Evolutionary conservation across 1,284 basidiomycete genomes (phyloP).

Genomic region (Marasmius fiardii): DNA sequence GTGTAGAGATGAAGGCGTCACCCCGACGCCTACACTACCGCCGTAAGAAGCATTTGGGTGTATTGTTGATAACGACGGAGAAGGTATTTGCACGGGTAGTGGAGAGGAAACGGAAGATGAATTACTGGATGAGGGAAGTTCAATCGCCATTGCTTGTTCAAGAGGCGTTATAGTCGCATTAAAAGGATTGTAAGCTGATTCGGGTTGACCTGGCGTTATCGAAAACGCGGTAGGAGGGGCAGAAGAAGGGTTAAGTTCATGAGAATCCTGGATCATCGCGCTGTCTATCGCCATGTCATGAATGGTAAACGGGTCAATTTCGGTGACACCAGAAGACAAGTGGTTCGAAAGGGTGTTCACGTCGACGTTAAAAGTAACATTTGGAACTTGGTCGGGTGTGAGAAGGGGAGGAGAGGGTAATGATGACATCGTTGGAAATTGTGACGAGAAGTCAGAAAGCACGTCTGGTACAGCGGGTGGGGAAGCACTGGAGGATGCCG

Average conservation of each 20-base stretch:
- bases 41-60: conserved; percentile 34
- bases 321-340: not conserved
- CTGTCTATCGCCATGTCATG: conserved; percentile 25
- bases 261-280: conserved; percentile 28
- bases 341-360: not conserved
- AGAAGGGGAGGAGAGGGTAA: not conserved
- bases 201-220: conserved; percentile 20
- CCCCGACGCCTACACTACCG: conserved; percentile 20
- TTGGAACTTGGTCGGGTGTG: not conserved
- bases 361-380: not conserved
- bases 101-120: conserved; percentile 38
- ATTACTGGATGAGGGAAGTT: conserved; percentile 28
- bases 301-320: not conserved
- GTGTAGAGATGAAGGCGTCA: conserved; percentile 40
- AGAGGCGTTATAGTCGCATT: conserved; percentile 17
- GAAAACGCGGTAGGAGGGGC: conserved; percentile 15
- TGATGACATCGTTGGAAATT: not conserved
- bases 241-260: conserved; percentile 23
- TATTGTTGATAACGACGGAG: conserved; percentile 30
- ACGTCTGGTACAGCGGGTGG: conserved; percentile 21
- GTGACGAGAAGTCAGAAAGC: conserved; percentile 19
- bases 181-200: conserved; percentile 1
- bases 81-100: conserved; percentile 33
- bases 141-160: conserved; percentile 27
- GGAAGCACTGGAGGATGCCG: conserved; percentile 19